phyloP scores from a whole-genome alignment of 169 alveolate genomes.

The Plasmodium gonderi region DNA sequence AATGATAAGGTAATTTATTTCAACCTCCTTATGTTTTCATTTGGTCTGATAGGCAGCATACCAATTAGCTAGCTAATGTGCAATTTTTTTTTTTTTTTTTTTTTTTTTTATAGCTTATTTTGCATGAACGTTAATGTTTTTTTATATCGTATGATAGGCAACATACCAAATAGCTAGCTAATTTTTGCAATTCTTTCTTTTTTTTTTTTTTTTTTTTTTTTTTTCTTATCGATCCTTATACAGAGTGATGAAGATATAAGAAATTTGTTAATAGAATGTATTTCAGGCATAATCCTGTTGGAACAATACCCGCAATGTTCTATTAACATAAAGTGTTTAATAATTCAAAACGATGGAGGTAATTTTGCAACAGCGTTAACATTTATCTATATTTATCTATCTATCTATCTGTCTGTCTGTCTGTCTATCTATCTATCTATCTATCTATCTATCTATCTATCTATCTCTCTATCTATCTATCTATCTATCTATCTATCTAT shows the following conservation, averaged over 20 bases:
- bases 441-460: no score
- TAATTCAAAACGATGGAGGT: slow-evolving; percentile 69
- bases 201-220: background rate
- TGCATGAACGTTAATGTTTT: slow-evolving; percentile 1
- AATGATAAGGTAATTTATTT: slow-evolving; percentile 26
- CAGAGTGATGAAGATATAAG: slow-evolving; percentile 58
- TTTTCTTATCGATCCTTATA: background rate
- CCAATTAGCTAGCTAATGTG: slow-evolving; percentile 1
- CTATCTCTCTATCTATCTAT: no score
- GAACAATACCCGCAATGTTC: slow-evolving; percentile 62
- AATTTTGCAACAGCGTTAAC: background rate
- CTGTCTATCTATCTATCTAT: no score
- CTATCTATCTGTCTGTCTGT: no score
- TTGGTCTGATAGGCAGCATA: background rate
- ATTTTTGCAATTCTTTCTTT: background rate
- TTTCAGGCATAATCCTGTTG: slow-evolving; percentile 29
- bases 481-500: no score
- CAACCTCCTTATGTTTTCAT: background rate
- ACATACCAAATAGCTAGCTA: background rate
- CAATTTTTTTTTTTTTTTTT: slow-evolving; percentile 17
- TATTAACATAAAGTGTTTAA: slow-evolving; percentile 50
- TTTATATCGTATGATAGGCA: background rate
- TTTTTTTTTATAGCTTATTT: background rate
- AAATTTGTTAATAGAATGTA: slow-evolving; percentile 39
- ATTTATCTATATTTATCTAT: no score